Evolutionary conservation across 139 green algal genomes (phyloP), one percentile per base, ranked within the genome.

Genomic region (Picochlorum sp.): DNA sequence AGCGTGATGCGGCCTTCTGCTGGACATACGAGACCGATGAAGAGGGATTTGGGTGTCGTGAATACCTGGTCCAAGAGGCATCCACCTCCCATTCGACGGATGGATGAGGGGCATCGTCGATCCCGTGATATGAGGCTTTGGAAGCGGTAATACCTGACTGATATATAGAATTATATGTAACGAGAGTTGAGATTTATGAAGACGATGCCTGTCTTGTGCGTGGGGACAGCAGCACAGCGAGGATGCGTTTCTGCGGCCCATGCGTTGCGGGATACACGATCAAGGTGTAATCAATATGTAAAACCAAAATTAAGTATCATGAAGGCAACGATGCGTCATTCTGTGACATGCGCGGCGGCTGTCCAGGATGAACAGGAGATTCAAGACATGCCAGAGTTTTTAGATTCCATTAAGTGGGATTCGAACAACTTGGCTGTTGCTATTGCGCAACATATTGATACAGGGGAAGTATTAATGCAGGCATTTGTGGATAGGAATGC

Each of bases 401-500:
- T 98, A 30, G 78, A 94, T 55, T 72, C 60, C 5, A 62, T 98
- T 3, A 96, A 97, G 66, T 98, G 81, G 71, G 75, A 92, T 58
- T 63, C 2, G 21, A 77, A 88, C 50, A 88, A 87, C 4, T 73
- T 98, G n/a, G 83, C 97, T 9, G 79, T 89, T 23, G 92, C 91
- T 3, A 96, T 98, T 24, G 92, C 83, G 1, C 86, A 99, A 84
- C 78, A 99, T 62, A 77, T 93, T 6, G 92, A 98, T 72, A 98
- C 93, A 0, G 93, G 93, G 4, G 87, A 91, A 52, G 70, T 98
- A 23, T 77, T 97, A 13, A 99, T 99, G 94, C 93, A 97, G 65
- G 92, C 89, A 2, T 99, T 95, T 73, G 86, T 92, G 8, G 82
- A 97, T 82, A 63, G 85, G 3, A 73, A 70, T 1, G 92, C 89